Evolutionary conservation across 2,329 filamentous ascomycete genomes (phyloP).

Genomic region (Blastomyces parvus): DNA sequence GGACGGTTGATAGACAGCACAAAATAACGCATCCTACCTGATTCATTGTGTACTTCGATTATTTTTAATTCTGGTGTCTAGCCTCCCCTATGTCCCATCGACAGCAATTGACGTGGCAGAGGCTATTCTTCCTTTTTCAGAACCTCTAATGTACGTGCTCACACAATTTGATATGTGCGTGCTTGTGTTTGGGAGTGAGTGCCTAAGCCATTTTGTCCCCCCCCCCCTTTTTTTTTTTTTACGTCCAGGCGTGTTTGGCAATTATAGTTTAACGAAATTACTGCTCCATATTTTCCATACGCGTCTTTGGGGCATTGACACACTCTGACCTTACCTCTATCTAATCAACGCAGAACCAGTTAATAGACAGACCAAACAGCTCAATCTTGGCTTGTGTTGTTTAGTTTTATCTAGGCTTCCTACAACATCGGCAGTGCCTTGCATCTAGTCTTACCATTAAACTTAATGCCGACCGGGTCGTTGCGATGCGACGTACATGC

Average conservation of each 20-base stretch:
- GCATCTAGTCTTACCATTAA: not conserved
- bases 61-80: not conserved
- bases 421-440: constrained; percentile 3
- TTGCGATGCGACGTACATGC: not conserved
- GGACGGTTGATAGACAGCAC: not conserved
- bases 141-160: constrained; percentile 2
- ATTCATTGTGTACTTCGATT: not conserved
- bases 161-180: not conserved
- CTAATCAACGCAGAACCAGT: too few species aligned
- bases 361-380: not conserved
- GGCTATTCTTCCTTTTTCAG: not conserved
- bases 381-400: not conserved
- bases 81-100: not conserved
- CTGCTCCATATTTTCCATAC: not conserved
- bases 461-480: not conserved
- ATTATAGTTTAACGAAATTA: not conserved
- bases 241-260: not conserved
- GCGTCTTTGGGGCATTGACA: not conserved
- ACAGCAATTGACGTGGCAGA: constrained; percentile 8
- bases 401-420: not conserved
- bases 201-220: not conserved
- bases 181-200: not conserved
- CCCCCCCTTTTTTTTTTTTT: not conserved
- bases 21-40: not conserved
- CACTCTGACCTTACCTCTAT: not conserved